These are phyloP conservation scores for Avena eriantha DNA, from an alignment of 176 grass and related monocot species.

Conservation along the genomic window DNA sequence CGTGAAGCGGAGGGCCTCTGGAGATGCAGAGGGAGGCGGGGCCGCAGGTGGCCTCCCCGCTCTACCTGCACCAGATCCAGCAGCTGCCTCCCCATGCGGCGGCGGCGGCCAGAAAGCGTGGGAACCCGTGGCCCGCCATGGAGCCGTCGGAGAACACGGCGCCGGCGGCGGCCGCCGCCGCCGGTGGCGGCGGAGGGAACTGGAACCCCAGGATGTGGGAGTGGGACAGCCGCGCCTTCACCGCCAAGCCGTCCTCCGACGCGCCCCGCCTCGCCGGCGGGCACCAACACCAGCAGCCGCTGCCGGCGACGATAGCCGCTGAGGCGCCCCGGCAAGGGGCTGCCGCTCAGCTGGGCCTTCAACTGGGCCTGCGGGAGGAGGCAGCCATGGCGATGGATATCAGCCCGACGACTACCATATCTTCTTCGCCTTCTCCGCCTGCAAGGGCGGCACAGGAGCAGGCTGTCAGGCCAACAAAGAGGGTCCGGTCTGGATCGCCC, in stretches of 20 bases:
- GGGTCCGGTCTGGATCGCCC: slow-evolving; percentile 81
- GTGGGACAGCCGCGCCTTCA: slow-evolving; percentile 81
- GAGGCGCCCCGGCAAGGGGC: slow-evolving; percentile 25
- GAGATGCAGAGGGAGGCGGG: slow-evolving; percentile 81
- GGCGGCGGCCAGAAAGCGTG: slow-evolving; percentile 49
- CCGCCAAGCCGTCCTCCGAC: slow-evolving; percentile 61
- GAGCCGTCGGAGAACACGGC: slow-evolving; percentile 5
- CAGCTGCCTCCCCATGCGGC: slow-evolving; percentile 52
- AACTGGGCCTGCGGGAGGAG: slow-evolving; percentile 59
- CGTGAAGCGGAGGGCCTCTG: not conserved
- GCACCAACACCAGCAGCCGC: slow-evolving; percentile 28
- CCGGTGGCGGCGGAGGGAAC: slow-evolving; percentile 36
- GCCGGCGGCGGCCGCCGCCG: not conserved
- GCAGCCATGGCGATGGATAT: slow-evolving; percentile 38
- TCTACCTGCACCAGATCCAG: slow-evolving; percentile 74
- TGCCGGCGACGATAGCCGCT: not conserved
- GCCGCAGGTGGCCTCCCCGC: slow-evolving; percentile 73
- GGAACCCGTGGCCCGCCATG: slow-evolving; percentile 42
- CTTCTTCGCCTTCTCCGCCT: slow-evolving; percentile 49
- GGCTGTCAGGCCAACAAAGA: slow-evolving; percentile 64
- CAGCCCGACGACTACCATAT: slow-evolving; percentile 29
- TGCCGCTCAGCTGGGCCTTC: slow-evolving; percentile 55
- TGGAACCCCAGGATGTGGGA: slow-evolving; percentile 95
- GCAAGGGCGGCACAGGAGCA: slow-evolving; percentile 41
- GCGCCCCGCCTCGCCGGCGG: slow-evolving; percentile 27